These are phyloP conservation scores for Drechslerella coelobrocha DNA, from an alignment of 2,329 filamentous ascomycete species.

Conservation along the genomic window DNA sequence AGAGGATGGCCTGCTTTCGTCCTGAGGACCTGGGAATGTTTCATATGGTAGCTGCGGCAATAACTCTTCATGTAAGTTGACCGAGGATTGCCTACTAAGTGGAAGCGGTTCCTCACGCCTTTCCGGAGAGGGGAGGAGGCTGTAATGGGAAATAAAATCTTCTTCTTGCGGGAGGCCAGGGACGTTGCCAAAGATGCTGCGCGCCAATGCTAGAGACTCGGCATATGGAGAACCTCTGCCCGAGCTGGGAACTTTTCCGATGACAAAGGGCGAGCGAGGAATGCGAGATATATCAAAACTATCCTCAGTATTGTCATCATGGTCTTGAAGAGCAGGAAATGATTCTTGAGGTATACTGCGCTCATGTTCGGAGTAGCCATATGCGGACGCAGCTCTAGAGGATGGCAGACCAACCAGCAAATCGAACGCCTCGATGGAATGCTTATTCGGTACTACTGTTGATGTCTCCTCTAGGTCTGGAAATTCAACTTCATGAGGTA, in stretches of 20 bases:
- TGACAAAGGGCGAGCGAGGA: neutral
- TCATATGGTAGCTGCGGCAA: neutral
- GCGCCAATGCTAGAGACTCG: constrained; percentile 35
- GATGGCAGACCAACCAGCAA: constrained; percentile 10
- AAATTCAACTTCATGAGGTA: constrained; percentile 4
- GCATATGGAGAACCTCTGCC: constrained; percentile 29
- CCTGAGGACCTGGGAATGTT: constrained; percentile 7
- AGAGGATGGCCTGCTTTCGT: constrained; percentile 37
- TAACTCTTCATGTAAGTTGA: neutral
- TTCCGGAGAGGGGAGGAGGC: neutral
- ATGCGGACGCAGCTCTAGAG: constrained; percentile 27
- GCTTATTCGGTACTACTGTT: neutral
- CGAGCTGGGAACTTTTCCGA: constrained; percentile 25
- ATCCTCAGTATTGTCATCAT: neutral
- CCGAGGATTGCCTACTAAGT: constrained; percentile 30
- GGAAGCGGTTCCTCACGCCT: constrained; percentile 4
- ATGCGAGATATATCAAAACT: constrained; percentile 10
- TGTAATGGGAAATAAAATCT: constrained; percentile 4
- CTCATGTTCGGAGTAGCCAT: neutral
- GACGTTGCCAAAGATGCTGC: constrained; percentile 40
- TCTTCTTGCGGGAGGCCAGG: constrained; percentile 25
- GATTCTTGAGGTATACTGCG: neutral
- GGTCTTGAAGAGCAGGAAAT: constrained; percentile 16
- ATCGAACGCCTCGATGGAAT: neutral
- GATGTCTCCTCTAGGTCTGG: constrained; percentile 3